These are phyloP conservation scores for Apiotrichum gracile DNA, from an alignment of 1,284 basidiomycete species.

Conservation along the genomic window DNA sequence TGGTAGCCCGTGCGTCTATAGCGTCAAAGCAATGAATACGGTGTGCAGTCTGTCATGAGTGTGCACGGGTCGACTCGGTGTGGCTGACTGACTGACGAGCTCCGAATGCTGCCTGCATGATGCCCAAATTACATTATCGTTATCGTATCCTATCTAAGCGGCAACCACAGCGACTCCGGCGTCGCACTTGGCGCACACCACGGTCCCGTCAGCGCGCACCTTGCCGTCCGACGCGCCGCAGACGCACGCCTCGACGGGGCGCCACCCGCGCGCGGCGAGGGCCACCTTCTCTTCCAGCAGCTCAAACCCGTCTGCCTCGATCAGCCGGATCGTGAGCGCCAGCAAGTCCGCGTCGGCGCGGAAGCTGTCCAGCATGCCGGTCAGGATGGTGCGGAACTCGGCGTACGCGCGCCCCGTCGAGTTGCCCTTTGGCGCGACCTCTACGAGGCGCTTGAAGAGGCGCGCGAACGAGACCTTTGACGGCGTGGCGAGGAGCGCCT, in stretches of 20 bases:
- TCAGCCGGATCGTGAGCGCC: conserved; percentile 74
- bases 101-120: too few species aligned
- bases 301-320: conserved; percentile 76
- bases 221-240: not conserved
- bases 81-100: too few species aligned
- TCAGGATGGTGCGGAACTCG: conserved; percentile 84
- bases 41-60: too few species aligned
- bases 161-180: too few species aligned
- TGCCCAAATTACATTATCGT: too few species aligned
- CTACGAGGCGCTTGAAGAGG: conserved; percentile 83
- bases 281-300: conserved; percentile 54
- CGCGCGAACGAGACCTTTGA: conserved; percentile 84
- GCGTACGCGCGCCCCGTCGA: conserved; percentile 58
- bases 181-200: not conserved
- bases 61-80: too few species aligned
- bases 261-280: conserved; percentile 46
- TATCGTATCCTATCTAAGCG: too few species aligned
- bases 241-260: conserved; percentile 8
- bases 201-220: conserved; percentile 2
- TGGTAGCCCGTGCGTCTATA: too few species aligned
- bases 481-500: conserved; percentile 73
- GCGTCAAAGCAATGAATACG: too few species aligned
- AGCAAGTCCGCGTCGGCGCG: conserved; percentile 85
- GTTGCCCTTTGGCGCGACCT: conserved; percentile 49
- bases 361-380: conserved; percentile 91